Base-by-base conservation (phyloP, 106 monocot species). In the Apostasia shenzhenica region DNA sequence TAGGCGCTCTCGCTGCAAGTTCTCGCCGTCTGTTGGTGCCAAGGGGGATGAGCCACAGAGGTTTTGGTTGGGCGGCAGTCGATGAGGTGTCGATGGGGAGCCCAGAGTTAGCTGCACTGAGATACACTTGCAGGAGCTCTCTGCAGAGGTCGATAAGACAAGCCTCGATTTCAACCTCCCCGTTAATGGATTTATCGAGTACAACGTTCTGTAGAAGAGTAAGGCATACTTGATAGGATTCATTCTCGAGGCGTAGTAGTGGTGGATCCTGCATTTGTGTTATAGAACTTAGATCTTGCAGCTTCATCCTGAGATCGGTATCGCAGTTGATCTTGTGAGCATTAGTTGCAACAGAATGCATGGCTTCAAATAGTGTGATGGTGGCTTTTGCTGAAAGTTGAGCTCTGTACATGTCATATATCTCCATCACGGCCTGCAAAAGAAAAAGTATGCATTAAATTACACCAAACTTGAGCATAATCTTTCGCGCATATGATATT, bases 261-360 rank as follows among this genome's bases (percentile, higher is more conserved):
- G 94, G 90, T 12, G 94, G 94, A 63, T 94, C 94, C 73, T 94
- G 94, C 84, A 94, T 90, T 74, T 94, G 94, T 58, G 90, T 94
- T 78, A 87, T 78, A 42, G 82, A 77, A 12, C 90, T 86, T 48
- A 90, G 67, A 51, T 94, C 90, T 71, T 87, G 90, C 8, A 94
- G 72, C 76, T 75, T 94, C 48, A 86, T 70, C 58, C 94, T 72
- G 3, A 94, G 82, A 41, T 83, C 71, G 13, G 1, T 74, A 47
- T 94, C 81, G 48, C 69, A 85, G 79, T 94, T 90, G 62, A 94
- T 86, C 52, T 79, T 84, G 70, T 90, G 85, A 38, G 94, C 87
- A 77, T 94, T 87, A 9, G 82, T 71, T 56, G 90, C 94, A 40
- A 90, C 84, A 14, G 54, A 54, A 73, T 90, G 94, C 75, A 90